Evolutionary conservation across 306 rosid genomes (phyloP), one percentile per base, ranked within the genome.

Genomic region (Prunus fruticosa): DNA sequence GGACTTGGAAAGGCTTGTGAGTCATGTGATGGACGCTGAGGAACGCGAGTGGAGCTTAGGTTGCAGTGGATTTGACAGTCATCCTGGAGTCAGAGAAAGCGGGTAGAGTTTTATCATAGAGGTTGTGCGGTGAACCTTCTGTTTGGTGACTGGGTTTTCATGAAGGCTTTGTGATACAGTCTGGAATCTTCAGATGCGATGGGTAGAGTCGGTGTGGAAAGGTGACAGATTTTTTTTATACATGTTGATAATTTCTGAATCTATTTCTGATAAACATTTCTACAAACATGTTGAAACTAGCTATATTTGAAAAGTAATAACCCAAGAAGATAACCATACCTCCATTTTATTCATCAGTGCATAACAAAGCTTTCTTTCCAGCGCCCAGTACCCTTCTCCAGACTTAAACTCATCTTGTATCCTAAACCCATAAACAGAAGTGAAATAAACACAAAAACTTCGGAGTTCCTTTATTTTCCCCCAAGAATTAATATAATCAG

Each of bases 321-420:
- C 62, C 19, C 14, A 19, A 18, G 25, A 75, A 70, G 5, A 14
- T 50, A 47, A 0, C 69, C 53, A 53, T 83, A 94, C 98, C 96
- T 88, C 87, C 67, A 72, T 81, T 72, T 82, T 72, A 45, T 82
- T 83, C 27, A 50, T 65, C 61, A 91, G 72, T 3, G 97, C 91
- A 78, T 75, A 73, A 78, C 98, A 94, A 70, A 94, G 97, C 86
- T 79, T 87, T 88, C 97, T 89, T 87, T 94, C 98, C 38, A 94
- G 86, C 56, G 88, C 84, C 98, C 98, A 94, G 67, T 94, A 94
- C 81, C 85, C 94, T 86, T 88, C 91, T 74, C 97, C 98, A 28
- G 68, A 85, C 70, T 76, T 88, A 65, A 91, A 79, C 74, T 94
- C 94, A 74, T 94, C 88, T 79, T 69, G 82, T 79, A 91, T 82